These are phyloP conservation scores for Aspergillus diversus DNA, from an alignment of 495 filamentous ascomycete genomes.

Conservation along the genomic window DNA sequence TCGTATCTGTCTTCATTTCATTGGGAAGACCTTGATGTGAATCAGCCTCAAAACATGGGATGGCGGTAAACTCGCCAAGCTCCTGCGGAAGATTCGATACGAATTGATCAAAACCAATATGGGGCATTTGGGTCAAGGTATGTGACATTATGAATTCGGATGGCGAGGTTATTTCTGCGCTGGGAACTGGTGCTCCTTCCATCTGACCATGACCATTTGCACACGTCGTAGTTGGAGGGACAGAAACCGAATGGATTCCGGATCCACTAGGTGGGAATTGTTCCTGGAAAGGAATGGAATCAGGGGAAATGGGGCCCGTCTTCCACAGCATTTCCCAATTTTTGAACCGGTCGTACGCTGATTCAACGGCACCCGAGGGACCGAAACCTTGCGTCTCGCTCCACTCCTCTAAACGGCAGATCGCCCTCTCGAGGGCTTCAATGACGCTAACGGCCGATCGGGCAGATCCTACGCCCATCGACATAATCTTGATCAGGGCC, in stretches of 20 bases:
- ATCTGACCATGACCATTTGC: slow-evolving; percentile 22
- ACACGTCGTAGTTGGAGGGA: slow-evolving; percentile 25
- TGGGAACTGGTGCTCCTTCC: slow-evolving; percentile 29
- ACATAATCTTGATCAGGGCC: slow-evolving; percentile 55
- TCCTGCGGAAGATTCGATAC: slow-evolving; percentile 53
- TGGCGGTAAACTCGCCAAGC: slow-evolving; percentile 50
- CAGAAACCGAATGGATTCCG: slow-evolving; percentile 28
- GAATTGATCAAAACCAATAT: slow-evolving; percentile 51
- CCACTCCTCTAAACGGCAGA: slow-evolving; percentile 49
- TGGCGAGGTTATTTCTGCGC: slow-evolving; percentile 27
- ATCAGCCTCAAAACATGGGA: slow-evolving; percentile 51
- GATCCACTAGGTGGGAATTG: slow-evolving; percentile 23
- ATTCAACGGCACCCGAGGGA: slow-evolving; percentile 39
- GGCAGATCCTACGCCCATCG: slow-evolving; percentile 54
- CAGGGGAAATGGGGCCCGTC: slow-evolving; percentile 47
- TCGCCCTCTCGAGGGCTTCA: slow-evolving; percentile 53
- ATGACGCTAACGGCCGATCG: slow-evolving; percentile 55
- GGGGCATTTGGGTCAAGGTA: slow-evolving; percentile 40
- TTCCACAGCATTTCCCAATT: slow-evolving; percentile 59
- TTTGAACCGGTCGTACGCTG: slow-evolving; percentile 55
- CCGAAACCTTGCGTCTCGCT: slow-evolving; percentile 41
- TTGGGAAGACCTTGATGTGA: slow-evolving; percentile 29
- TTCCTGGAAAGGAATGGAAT: slow-evolving; percentile 30
- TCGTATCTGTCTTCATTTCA: slow-evolving; percentile 39
- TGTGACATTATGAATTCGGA: slow-evolving; percentile 40